A percentile compares a stretch with the other conserved stretches of the same genome.
Conservation (phyloP, 495 filamentous ascomycete genomes). For the Geoglossum glabrum region DNA sequence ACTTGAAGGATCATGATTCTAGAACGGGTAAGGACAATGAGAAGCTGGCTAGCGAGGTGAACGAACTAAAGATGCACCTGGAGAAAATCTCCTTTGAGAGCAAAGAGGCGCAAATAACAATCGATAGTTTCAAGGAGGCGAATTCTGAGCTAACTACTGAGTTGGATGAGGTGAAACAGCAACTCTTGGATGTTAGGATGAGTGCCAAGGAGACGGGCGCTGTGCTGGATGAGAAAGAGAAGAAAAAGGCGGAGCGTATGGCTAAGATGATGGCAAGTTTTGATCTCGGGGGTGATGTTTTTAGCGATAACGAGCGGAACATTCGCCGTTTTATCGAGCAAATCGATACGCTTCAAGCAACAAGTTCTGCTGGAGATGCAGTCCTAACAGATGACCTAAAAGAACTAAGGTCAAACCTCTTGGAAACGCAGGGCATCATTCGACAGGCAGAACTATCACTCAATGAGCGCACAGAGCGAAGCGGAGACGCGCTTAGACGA, state of each 20-base stretch:
- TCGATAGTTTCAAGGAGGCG: constrained; percentile 91
- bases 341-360: constrained; percentile 57
- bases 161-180: constrained; percentile 89
- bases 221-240: constrained; percentile 84
- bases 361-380: constrained; percentile 52
- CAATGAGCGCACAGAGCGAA: constrained; percentile 40
- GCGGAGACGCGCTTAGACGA: constrained; percentile 41
- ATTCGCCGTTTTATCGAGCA: constrained; percentile 64
- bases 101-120: constrained; percentile 91
- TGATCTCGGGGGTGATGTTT: constrained; percentile 72
- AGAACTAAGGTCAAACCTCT: constrained; percentile 50
- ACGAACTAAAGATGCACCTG: constrained; percentile 85
- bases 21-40: constrained; percentile 77
- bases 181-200: constrained; percentile 89
- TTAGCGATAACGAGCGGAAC: constrained; percentile 74
- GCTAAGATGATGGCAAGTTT: constrained; percentile 99
- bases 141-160: constrained; percentile 82
- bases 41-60: constrained; percentile 58
- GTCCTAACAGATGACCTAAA: constrained; percentile 65
- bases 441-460: constrained; percentile 78
- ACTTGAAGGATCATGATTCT: constrained; percentile 61
- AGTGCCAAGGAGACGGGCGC: constrained; percentile 79
- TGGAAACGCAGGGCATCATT: constrained; percentile 82
- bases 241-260: constrained; percentile 97
- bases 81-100: constrained; percentile 88